Percentiles rank a stretch among this genome's conserved stretches.
Conservation (phyloP, 805 yeast genomes). For the Saturnispora saitoi region DNA sequence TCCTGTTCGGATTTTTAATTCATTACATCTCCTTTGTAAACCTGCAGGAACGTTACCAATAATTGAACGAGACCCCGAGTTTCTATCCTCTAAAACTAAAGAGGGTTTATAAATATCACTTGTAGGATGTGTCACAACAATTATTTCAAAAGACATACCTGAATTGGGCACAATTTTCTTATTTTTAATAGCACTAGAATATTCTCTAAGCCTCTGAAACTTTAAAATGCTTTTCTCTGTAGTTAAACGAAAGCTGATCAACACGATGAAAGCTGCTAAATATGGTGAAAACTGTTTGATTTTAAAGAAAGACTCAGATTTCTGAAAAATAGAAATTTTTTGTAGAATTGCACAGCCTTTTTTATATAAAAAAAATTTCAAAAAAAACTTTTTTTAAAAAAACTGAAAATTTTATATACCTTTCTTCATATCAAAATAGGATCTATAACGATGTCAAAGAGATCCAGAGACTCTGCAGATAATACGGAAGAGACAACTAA, state of each 20-base stretch:
- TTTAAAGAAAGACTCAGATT: neutral
- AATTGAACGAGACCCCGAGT: constrained; percentile 48
- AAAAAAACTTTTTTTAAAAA: constrained; percentile 1
- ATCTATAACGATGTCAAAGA: constrained; percentile 26
- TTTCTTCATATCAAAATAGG: neutral
- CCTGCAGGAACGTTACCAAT: constrained; percentile 86
- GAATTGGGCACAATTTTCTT: neutral
- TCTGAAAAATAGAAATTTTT: neutral
- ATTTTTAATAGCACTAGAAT: neutral
- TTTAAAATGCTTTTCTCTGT: neutral
- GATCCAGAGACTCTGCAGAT: constrained; percentile 40
- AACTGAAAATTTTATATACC: neutral
- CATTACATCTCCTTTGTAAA: constrained; percentile 64
- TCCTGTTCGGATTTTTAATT: constrained; percentile 47
- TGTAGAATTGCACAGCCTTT: neutral
- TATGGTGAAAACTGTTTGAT: neutral
- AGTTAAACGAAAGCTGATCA: neutral
- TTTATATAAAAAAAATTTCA: neutral
- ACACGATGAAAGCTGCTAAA: neutral
- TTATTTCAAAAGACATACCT: constrained; percentile 37
- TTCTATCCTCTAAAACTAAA: constrained; percentile 38
- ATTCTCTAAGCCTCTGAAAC: neutral
- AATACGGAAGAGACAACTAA: constrained; percentile 21
- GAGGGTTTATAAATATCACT: constrained; percentile 52
- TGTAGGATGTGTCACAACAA: constrained; percentile 52